Conservation (phyloP, 129 eudicot genomes). For the Arctium minus region DNA sequence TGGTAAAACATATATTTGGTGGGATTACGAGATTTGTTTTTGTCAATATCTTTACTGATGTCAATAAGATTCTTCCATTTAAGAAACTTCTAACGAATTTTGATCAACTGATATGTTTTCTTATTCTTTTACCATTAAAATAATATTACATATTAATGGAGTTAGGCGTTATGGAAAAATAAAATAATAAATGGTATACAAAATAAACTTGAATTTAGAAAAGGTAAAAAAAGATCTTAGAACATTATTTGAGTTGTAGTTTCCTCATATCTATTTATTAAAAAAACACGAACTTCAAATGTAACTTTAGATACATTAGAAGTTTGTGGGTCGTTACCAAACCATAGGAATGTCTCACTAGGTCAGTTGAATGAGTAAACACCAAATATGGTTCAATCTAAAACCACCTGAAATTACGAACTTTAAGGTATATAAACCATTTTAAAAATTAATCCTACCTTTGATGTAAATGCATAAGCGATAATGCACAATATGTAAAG, state of each 20-base stretch:
- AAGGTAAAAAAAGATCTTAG: not conserved
- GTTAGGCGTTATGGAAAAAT: not conserved
- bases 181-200: not conserved
- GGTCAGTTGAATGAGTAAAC: too few relatives aligned
- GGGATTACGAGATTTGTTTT: not conserved
- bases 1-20: not conserved
- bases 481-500: too few relatives aligned
- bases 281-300: not conserved
- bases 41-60: slow-evolving; percentile 4
- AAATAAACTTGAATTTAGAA: not conserved
- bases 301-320: not conserved
- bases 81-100: not conserved
- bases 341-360: too few relatives aligned
- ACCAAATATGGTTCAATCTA: too few relatives aligned
- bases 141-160: not conserved
- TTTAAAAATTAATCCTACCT: too few relatives aligned
- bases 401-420: too few relatives aligned
- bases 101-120: not conserved
- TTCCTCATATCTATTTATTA: too few relatives aligned
- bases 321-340: too few relatives aligned
- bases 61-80: not conserved
- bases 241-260: not conserved
- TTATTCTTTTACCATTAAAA: not conserved
- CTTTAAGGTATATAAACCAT: too few relatives aligned
- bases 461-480: too few relatives aligned